phyloP scores from a whole-genome alignment of 805 yeast genomes.

The Lipomyces starkeyi region DNA sequence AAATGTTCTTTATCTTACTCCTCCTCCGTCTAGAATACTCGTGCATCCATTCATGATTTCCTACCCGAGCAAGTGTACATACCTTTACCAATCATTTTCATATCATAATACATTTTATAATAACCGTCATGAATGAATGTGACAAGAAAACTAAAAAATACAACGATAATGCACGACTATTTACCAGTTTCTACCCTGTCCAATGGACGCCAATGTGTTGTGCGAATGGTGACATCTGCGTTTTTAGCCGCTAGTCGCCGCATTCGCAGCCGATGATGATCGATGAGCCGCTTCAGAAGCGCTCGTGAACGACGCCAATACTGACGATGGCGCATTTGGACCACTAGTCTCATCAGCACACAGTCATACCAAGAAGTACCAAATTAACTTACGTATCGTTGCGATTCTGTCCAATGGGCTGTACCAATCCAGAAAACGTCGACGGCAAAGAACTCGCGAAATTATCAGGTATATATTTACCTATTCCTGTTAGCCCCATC shows the following conservation, averaged over 20 bases:
- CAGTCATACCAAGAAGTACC: not conserved
- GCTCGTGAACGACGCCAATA: constrained; percentile 48
- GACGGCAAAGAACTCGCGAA: constrained; percentile 46
- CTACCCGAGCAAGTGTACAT: not conserved
- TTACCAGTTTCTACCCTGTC: not conserved
- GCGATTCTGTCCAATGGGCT: constrained; percentile 80
- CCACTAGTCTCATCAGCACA: constrained; percentile 47
- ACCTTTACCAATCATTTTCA: not conserved
- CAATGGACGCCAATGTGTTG: not conserved
- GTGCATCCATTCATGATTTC: not conserved
- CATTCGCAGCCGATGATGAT: not conserved
- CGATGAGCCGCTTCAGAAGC: constrained; percentile 31
- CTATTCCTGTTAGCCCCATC: constrained; percentile 11
- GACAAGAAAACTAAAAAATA: not conserved
- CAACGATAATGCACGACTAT: not conserved
- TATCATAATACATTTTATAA: constrained; percentile 1
- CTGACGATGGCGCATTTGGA: constrained; percentile 53
- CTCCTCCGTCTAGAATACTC: not conserved
- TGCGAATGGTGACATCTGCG: not conserved
- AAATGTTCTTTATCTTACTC: constrained; percentile 3
- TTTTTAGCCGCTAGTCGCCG: not conserved
- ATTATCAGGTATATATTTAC: constrained; percentile 33
- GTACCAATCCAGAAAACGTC: constrained; percentile 68
- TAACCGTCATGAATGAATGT: constrained; percentile 2
- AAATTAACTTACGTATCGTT: constrained; percentile 66